Evolutionary conservation across 768 basidiomycete genomes (phyloP).

Genomic region (Tulasnella calospora): DNA sequence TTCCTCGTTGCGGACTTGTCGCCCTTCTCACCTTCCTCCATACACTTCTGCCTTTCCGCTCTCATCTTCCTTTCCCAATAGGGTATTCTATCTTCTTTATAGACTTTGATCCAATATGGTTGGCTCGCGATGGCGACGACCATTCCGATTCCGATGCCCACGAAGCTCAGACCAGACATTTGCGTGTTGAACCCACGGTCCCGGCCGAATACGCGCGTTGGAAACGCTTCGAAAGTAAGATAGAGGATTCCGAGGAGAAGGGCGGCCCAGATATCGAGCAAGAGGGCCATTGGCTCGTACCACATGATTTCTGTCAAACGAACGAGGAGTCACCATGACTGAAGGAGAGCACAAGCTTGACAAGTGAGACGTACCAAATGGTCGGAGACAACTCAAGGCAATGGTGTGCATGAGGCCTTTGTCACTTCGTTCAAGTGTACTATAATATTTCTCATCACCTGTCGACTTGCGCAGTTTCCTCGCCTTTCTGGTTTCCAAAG

Average conservation of each 20-base stretch:
- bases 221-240: no score
- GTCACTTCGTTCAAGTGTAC: constrained; percentile 54
- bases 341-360: constrained; percentile 23
- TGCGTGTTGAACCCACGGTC: no score
- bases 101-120: constrained; percentile 33
- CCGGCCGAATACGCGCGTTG: no score
- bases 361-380: constrained; percentile 33
- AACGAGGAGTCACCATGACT: background rate
- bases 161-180: constrained; percentile 36
- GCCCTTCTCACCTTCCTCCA: background rate
- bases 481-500: constrained; percentile 59
- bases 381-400: no score
- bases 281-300: no score
- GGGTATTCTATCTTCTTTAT: constrained; percentile 6
- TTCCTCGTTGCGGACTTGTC: constrained; percentile 22
- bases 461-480: constrained; percentile 44
- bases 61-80: constrained; percentile 1
- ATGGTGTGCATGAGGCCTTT: constrained; percentile 40
- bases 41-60: no score
- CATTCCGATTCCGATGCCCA: constrained; percentile 51
- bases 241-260: no score
- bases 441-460: constrained; percentile 44
- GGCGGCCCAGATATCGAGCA: no score
- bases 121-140: constrained; percentile 39
- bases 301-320: constrained; percentile 49